These are phyloP conservation scores for Aspergillus avenaceus DNA, from an alignment of 495 filamentous ascomycete genomes.

Conservation along the genomic window DNA sequence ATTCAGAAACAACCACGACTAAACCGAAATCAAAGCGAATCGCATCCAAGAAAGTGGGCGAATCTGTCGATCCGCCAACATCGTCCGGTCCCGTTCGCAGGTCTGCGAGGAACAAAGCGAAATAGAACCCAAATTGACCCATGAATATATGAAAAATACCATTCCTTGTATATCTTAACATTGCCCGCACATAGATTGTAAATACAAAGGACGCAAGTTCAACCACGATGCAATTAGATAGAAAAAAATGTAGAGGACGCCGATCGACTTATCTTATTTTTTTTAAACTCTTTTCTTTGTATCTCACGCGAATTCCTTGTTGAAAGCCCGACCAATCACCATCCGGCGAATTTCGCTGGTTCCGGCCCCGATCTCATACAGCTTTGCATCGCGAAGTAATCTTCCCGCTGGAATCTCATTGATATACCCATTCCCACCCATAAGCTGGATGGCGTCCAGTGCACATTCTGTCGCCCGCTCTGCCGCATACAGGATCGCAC, in stretches of 20 bases:
- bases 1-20: not conserved
- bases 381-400: slow-evolving; percentile 76
- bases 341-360: slow-evolving; percentile 92
- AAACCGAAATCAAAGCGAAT: slow-evolving; percentile 25
- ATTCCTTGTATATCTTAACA: not conserved
- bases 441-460: slow-evolving; percentile 86
- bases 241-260: not conserved
- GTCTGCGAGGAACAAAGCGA: slow-evolving; percentile 26
- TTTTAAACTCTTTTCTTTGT: not conserved
- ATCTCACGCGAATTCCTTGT: slow-evolving; percentile 68
- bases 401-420: slow-evolving; percentile 91
- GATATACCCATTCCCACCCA: slow-evolving; percentile 94
- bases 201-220: slow-evolving; percentile 2
- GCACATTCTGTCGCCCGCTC: slow-evolving; percentile 88
- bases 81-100: slow-evolving; percentile 27
- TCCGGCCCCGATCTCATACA: slow-evolving; percentile 97
- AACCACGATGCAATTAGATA: slow-evolving; percentile 1
- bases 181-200: not conserved
- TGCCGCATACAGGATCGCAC: slow-evolving; percentile 89
- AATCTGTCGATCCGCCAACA: slow-evolving; percentile 6
- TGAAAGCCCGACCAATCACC: slow-evolving; percentile 92
- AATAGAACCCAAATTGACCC: slow-evolving; percentile 7
- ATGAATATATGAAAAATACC: slow-evolving; percentile 1
- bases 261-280: no score
- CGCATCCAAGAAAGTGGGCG: slow-evolving; percentile 20